Percentiles rank a stretch among this genome's conserved stretches.
Conservation (phyloP, 345 rosid species). For the Dimocarpus longan region DNA sequence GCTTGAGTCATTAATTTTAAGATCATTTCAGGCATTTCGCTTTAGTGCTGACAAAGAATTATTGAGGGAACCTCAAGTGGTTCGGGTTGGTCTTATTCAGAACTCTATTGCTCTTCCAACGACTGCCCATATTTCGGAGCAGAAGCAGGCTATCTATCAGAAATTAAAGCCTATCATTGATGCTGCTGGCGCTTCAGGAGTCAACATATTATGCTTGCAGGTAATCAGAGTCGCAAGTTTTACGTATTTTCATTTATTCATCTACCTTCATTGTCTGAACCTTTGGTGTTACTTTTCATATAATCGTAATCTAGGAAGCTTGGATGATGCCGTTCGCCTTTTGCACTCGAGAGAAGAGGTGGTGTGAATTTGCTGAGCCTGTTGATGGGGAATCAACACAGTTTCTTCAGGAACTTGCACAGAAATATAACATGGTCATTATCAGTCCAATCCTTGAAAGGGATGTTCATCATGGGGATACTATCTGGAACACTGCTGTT, state of each 20-base stretch:
- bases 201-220: slow-evolving; percentile 89
- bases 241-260: neutral
- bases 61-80: slow-evolving; percentile 70
- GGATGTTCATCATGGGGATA: slow-evolving; percentile 87
- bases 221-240: slow-evolving; percentile 28
- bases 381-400: slow-evolving; percentile 77
- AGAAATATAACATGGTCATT: slow-evolving; percentile 86
- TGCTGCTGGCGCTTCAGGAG: slow-evolving; percentile 87
- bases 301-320: slow-evolving; percentile 62
- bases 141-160: slow-evolving; percentile 61
- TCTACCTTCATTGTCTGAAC: neutral
- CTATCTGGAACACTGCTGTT: slow-evolving; percentile 90
- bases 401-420: slow-evolving; percentile 79
- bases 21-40: slow-evolving; percentile 56
- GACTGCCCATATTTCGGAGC: slow-evolving; percentile 66
- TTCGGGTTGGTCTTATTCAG: slow-evolving; percentile 92
- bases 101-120: slow-evolving; percentile 86
- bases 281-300: neutral
- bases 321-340: slow-evolving; percentile 99
- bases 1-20: slow-evolving; percentile 2
- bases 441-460: slow-evolving; percentile 91
- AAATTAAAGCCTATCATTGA: slow-evolving; percentile 79
- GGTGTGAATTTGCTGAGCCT: slow-evolving; percentile 98
- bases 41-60: slow-evolving; percentile 77
- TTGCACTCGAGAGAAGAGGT: slow-evolving; percentile 92